Evolutionary conservation across 176 grass and related monocot species (phyloP), one percentile per base, ranked within the genome.

Genomic region (Puya raimondii): DNA sequence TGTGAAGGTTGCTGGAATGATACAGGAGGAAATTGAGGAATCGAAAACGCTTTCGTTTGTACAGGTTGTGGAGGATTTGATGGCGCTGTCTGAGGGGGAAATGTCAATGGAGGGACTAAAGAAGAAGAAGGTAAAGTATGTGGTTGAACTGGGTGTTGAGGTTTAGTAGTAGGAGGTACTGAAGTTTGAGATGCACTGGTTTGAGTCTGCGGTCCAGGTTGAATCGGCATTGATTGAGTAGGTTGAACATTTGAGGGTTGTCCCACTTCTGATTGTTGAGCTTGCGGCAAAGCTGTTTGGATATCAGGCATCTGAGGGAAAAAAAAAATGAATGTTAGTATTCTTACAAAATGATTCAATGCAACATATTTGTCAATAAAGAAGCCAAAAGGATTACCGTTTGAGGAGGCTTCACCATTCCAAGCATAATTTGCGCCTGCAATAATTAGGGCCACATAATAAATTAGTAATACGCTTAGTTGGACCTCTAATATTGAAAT

Each of bases 341-440:
- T 75, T 68, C 17, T 22, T 61, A 15, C 9, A 26, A 64, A 49
- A 42, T n/a, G 9, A 3, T 67, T 15, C 5, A 67, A 67, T 6
- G 42, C 15, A 48, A 16, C 6, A 14, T 15, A 67, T 51, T 51
- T 21, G 76, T 67, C 18, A 54, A 70, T 13, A 69, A 69, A 53
- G 76, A 66, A 18, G 51, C 51, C 56, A 67, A 64, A 57, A 77
- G 70, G 27, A 75, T 59, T 91, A 99, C 95, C 67, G 74, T 50
- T 88, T 94, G 86, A 67, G 90, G 90, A 47, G 85, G 78, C 71
- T 99, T 83, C 42, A 99, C 87, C 95, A 99, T 99, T 84, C 95
- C 95, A 51, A 99, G 95, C 84, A 94, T 85, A 56, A 99, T 80
- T 84, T 99, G 95, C 4, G 82, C 85, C 90, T 99, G 90, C 66